These are phyloP conservation scores for Penicillium verhagenii DNA, from an alignment of 495 filamentous ascomycete genomes.

Conservation along the genomic window DNA sequence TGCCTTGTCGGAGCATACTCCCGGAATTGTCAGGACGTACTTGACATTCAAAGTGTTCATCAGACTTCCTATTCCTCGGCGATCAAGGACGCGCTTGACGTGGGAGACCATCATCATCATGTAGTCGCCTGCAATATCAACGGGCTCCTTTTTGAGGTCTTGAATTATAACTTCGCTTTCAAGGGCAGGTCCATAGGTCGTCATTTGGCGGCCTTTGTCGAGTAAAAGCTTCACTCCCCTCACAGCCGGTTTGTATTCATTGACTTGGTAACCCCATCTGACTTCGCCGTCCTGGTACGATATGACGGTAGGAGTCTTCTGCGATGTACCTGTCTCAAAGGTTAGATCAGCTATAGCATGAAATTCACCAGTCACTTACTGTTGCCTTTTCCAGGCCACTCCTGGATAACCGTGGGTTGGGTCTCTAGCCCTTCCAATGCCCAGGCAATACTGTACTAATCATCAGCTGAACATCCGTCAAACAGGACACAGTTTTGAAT, in stretches of 20 bases:
- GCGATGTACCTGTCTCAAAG: slow-evolving; percentile 23
- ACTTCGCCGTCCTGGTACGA: slow-evolving; percentile 28
- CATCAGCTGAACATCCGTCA: background rate
- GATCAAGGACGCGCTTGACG: slow-evolving; percentile 15
- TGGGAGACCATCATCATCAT: slow-evolving; percentile 43
- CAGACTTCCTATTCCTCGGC: slow-evolving; percentile 30
- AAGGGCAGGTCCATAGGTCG: slow-evolving; percentile 14
- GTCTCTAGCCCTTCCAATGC: slow-evolving; percentile 17
- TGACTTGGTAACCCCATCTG: slow-evolving; percentile 46
- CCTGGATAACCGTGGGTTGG: slow-evolving; percentile 34
- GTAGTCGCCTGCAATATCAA: slow-evolving; percentile 40
- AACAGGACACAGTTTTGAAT: slow-evolving; percentile 7
- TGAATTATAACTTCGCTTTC: slow-evolving; percentile 15
- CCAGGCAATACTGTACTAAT: slow-evolving; percentile 22
- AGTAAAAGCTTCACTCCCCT: slow-evolving; percentile 41
- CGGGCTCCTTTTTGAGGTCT: slow-evolving; percentile 27
- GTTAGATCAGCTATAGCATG: background rate
- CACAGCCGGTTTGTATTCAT: slow-evolving; percentile 19
- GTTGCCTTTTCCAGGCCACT: slow-evolving; percentile 32
- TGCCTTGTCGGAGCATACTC: slow-evolving; percentile 53
- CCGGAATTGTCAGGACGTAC: slow-evolving; percentile 54
- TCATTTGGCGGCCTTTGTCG: slow-evolving; percentile 24
- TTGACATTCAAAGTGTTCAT: slow-evolving; percentile 19
- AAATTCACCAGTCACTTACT: slow-evolving; percentile 11
- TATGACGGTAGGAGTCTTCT: slow-evolving; percentile 51